Percentiles rank a stretch among this genome's conserved stretches.
Evolutionary conservation across 306 rosid genomes (phyloP).

Genomic region (Hippophae tibetana): DNA sequence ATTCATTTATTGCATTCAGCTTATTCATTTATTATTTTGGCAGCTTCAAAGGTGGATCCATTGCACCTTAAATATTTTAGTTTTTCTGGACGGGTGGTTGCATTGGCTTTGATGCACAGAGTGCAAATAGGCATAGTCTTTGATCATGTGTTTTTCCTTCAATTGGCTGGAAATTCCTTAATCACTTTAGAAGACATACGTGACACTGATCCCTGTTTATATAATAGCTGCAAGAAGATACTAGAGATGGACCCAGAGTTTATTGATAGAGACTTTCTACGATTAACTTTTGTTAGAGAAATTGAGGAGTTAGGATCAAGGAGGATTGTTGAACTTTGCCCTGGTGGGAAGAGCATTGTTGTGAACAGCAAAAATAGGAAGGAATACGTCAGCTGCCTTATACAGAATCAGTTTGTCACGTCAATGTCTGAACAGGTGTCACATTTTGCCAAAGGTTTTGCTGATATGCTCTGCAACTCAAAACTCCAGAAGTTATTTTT

Average conservation of each 20-base stretch:
- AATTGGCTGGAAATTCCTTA: constrained; percentile 56
- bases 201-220: constrained; percentile 72
- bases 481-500: constrained; percentile 41
- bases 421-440: constrained; percentile 72
- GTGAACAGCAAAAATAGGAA: constrained; percentile 68
- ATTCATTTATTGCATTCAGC: constrained; percentile 10
- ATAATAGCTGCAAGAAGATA: constrained; percentile 74
- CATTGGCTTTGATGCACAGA: constrained; percentile 85
- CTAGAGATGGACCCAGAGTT: constrained; percentile 69
- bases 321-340: constrained; percentile 58
- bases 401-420: constrained; percentile 63
- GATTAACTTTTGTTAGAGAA: constrained; percentile 82
- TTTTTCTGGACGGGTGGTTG: constrained; percentile 83
- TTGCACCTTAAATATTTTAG: constrained; percentile 78
- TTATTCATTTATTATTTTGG: constrained; percentile 24
- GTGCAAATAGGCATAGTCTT: constrained; percentile 89
- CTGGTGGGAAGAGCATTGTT: constrained; percentile 50
- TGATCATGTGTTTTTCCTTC: constrained; percentile 79
- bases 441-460: constrained; percentile 66
- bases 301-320: constrained; percentile 77
- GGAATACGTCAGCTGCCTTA: constrained; percentile 58
- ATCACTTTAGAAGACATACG: constrained; percentile 63
- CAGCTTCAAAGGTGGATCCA: constrained; percentile 87
- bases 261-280: constrained; percentile 81
- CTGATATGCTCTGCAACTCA: constrained; percentile 58